These are phyloP conservation scores for Tilletia caries DNA, from an alignment of 1,284 basidiomycete genomes.

Conservation along the genomic window DNA sequence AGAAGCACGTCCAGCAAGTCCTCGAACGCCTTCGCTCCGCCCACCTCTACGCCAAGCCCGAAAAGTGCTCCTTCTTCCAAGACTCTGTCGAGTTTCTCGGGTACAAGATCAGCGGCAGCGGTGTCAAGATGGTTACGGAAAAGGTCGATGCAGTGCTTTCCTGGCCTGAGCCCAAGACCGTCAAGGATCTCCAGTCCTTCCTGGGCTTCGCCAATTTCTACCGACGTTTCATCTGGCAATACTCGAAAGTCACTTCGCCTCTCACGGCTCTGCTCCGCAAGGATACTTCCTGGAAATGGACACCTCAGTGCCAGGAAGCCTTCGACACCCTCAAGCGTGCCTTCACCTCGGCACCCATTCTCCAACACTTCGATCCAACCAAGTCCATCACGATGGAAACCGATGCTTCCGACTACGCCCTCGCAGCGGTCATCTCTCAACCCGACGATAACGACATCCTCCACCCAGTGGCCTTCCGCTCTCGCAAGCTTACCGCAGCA, in stretches of 20 bases:
- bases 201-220: slow-evolving; percentile 58
- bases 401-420: slow-evolving; percentile 48
- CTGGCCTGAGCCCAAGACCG: slow-evolving; percentile 55
- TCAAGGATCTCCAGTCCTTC: slow-evolving; percentile 41
- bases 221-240: slow-evolving; percentile 55
- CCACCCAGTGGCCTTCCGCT: slow-evolving; percentile 12
- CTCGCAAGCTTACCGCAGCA: slow-evolving; percentile 25
- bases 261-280: slow-evolving; percentile 33
- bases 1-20: slow-evolving; percentile 14
- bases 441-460: not conserved
- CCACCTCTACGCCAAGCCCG: slow-evolving; percentile 9
- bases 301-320: slow-evolving; percentile 35
- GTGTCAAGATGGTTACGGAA: slow-evolving; percentile 55
- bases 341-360: slow-evolving; percentile 52
- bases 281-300: slow-evolving; percentile 29
- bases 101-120: slow-evolving; percentile 50
- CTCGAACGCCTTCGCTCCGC: not conserved
- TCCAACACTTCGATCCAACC: slow-evolving; percentile 54
- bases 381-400: slow-evolving; percentile 43
- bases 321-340: slow-evolving; percentile 55
- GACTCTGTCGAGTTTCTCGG: slow-evolving; percentile 56
- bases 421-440: slow-evolving; percentile 43
- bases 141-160: slow-evolving; percentile 55
- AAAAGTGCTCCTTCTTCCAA: slow-evolving; percentile 23
- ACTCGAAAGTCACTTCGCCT: slow-evolving; percentile 51